Evolutionary conservation across 345 rosid species (phyloP).

Genomic region (Sonneratia caseolaris): DNA sequence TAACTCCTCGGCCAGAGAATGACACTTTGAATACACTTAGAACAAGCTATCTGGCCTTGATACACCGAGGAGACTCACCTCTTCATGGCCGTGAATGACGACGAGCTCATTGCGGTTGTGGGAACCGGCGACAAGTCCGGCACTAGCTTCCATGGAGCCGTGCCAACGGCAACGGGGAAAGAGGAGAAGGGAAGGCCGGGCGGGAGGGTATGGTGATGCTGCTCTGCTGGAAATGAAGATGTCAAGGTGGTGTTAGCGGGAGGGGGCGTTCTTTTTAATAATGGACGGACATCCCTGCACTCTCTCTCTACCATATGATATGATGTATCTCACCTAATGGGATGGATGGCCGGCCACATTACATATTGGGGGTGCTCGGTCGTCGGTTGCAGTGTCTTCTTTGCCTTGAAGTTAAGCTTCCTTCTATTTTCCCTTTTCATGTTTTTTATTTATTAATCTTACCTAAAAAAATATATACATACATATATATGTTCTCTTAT

Average conservation of each 20-base stretch:
- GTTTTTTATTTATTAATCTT: too few relatives aligned
- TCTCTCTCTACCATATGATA: conserved; percentile 1
- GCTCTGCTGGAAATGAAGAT: background rate
- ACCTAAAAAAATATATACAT: too few relatives aligned
- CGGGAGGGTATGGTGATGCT: too few relatives aligned
- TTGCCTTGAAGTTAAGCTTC: conserved; percentile 94
- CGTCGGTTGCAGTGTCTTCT: conserved; percentile 88
- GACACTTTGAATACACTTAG: too few relatives aligned
- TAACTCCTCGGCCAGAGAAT: too few relatives aligned
- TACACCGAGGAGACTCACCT: conserved; percentile 30
- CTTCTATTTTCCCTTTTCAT: conserved; percentile 2
- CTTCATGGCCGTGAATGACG: conserved; percentile 95
- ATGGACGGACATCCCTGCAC: background rate
- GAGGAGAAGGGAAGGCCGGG: conserved; percentile 5
- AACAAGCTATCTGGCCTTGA: too few relatives aligned
- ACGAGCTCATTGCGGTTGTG: conserved; percentile 98
- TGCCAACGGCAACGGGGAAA: background rate
- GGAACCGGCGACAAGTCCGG: conserved; percentile 96
- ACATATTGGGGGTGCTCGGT: conserved; percentile 12
- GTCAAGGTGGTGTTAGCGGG: conserved; percentile 11
- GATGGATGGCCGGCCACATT: conserved; percentile 1
- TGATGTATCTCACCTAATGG: conserved; percentile 29
- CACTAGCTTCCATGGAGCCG: conserved; percentile 82
- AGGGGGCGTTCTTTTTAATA: conserved; percentile 8
- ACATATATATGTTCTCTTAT: too few relatives aligned